Evolutionary conservation across 2,329 filamentous ascomycete genomes (phyloP), one percentile per base, ranked within the genome.

Genomic region (Coleophoma crateriformis): DNA sequence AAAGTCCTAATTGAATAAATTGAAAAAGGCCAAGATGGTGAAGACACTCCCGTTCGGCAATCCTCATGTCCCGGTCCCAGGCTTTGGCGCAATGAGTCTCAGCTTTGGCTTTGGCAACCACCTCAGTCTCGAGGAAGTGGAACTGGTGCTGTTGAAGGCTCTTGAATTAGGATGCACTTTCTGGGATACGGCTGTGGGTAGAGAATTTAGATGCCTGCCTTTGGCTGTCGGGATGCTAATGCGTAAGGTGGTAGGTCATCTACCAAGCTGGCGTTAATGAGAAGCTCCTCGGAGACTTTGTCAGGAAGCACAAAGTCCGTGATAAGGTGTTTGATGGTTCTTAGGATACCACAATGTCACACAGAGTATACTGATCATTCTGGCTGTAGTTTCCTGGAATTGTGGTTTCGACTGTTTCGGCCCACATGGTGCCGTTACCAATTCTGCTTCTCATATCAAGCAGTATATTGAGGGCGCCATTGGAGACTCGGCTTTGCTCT

Each of bases 71-170:
- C 65, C 69, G 4, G 54, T 57, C 5, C 72, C 73, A 1, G 73
- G 73, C 46, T 76, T 76, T 49, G 74, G 75, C 17, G 72, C 72
- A 12, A 77, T 77, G 73, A 74, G 75, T 8, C 56, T 76, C 12
- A 74, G 65, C 52, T 70, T 68, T 49, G 70, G 66, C 3, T 40
- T 76, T 17, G 73, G 74, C 4, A 66, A 45, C 34, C 70, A 73
- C 49, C 54, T 76, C 3, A 69, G 53, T 33, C 56, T 67, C 1
- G 71, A 76, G 48, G 54, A 76, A 54, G 72, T 73, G 5, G 74
- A 76, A 52, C 73, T 72, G 12, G 72, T 76, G 0, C 62, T 77
- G 0, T 52, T 75, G 20, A 77, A 77, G 53, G 74, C 74, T 0
- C 65, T 76, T 48, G 70, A 74, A 46, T 54, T 73, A 0, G 71